A percentile compares a stretch with the other conserved stretches of the same genome.
Conservation (phyloP, 192 early-diverging fungal species). For the Rhizophagus sp. region DNA sequence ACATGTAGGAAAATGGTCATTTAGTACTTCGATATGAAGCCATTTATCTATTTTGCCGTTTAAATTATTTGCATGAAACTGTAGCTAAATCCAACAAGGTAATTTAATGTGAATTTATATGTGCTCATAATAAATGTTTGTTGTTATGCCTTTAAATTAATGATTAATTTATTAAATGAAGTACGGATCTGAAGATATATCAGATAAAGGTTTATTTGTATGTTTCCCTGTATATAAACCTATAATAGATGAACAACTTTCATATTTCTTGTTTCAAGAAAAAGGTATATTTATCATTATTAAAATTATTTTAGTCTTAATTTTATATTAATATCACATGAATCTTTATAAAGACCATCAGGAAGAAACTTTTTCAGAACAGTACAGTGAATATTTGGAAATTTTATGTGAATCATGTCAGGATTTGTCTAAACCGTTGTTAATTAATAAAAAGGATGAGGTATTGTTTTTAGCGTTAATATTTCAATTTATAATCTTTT, state of each 20-base stretch:
- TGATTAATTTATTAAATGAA: not conserved
- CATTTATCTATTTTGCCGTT: constrained; percentile 1
- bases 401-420: constrained; percentile 17
- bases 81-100: not conserved
- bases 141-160: not conserved
- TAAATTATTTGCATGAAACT: not conserved
- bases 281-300: not conserved
- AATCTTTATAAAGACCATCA: constrained; percentile 19
- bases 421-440: not conserved
- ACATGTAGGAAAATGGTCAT: not conserved
- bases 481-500: not conserved
- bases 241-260: not conserved
- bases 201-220: not conserved
- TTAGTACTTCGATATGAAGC: constrained; percentile 30
- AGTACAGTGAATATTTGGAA: constrained; percentile 18
- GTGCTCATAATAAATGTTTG: not conserved
- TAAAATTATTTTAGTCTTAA: not conserved
- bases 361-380: constrained; percentile 12
- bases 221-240: not conserved
- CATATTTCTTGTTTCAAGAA: constrained; percentile 9
- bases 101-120: not conserved
- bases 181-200: not conserved
- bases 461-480: not conserved
- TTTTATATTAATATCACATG: not conserved
- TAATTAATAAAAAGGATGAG: constrained; percentile 1